Conservation (phyloP, 345 rosid species). For the Carallia brachiata region DNA sequence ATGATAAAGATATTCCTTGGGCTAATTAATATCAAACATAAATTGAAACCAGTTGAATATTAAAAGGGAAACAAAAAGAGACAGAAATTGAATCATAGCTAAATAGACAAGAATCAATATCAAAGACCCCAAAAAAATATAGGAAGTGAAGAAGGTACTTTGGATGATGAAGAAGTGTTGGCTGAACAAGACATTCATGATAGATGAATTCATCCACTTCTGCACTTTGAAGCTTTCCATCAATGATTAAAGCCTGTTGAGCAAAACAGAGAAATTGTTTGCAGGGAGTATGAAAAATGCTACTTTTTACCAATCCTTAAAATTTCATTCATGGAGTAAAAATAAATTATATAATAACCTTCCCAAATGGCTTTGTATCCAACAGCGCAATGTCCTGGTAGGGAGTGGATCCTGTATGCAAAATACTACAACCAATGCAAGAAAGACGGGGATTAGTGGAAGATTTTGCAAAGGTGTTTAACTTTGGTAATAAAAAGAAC, state of each 20-base stretch:
- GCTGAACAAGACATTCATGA: conserved; percentile 68
- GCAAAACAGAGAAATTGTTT: background rate
- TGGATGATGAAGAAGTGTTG: conserved; percentile 53
- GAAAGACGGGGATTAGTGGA: background rate
- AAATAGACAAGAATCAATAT: background rate
- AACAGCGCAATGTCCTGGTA: conserved; percentile 61
- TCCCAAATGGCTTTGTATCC: conserved; percentile 64
- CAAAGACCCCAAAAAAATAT: background rate
- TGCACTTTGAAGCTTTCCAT: conserved; percentile 75
- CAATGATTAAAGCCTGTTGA: conserved; percentile 52
- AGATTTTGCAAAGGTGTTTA: conserved; percentile 2
- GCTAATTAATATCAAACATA: conserved; percentile 20
- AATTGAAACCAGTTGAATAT: background rate
- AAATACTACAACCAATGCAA: conserved; percentile 37
- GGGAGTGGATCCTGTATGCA: conserved; percentile 51
- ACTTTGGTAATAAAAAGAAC: background rate
- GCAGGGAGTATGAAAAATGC: background rate
- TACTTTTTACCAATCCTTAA: too few relatives aligned
- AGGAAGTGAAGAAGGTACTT: conserved; percentile 26
- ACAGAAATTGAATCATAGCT: too few relatives aligned
- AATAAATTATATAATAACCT: conserved; percentile 22
- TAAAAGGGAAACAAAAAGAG: background rate
- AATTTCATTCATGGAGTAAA: background rate
- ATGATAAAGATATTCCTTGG: conserved; percentile 49
- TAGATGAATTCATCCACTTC: conserved; percentile 70